phyloP scores from a whole-genome alignment of 305 asterid genomes.

The Nicotiana rustica region DNA sequence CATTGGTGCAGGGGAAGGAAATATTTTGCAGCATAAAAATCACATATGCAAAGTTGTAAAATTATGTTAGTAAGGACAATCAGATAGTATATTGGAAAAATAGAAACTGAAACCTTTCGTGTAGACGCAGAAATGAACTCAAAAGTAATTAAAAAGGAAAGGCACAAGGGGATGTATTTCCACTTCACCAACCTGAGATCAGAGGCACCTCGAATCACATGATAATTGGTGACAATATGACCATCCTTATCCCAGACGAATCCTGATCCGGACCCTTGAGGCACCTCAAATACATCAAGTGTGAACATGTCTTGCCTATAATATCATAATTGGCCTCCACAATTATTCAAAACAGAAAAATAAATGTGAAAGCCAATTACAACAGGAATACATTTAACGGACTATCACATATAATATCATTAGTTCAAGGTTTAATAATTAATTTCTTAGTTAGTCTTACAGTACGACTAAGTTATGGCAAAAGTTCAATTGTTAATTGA shows the following conservation, averaged over 20 bases:
- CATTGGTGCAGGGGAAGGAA: not conserved
- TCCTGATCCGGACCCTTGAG: slow-evolving; percentile 99
- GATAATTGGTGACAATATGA: slow-evolving; percentile 91
- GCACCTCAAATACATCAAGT: slow-evolving; percentile 92
- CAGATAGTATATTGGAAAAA: not conserved
- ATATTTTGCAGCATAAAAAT: not conserved
- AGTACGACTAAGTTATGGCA: no score
- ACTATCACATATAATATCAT: not conserved
- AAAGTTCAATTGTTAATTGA: no score
- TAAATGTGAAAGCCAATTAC: not conserved
- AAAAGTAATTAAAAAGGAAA: no score
- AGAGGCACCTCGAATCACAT: slow-evolving; percentile 98
- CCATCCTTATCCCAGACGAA: slow-evolving; percentile 90
- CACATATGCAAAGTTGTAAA: not conserved
- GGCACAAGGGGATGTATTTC: not conserved
- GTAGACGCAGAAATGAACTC: not conserved
- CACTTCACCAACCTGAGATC: slow-evolving; percentile 70
- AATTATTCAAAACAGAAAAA: not conserved
- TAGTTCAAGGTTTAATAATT: no score
- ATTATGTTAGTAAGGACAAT: not conserved
- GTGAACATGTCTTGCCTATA: slow-evolving; percentile 94
- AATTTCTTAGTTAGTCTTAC: no score
- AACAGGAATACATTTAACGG: no score
- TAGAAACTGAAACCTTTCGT: not conserved
- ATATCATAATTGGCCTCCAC: slow-evolving; percentile 11